These are phyloP conservation scores for Limonium bicolor DNA, from an alignment of 148 eudicot genomes.

Conservation along the genomic window DNA sequence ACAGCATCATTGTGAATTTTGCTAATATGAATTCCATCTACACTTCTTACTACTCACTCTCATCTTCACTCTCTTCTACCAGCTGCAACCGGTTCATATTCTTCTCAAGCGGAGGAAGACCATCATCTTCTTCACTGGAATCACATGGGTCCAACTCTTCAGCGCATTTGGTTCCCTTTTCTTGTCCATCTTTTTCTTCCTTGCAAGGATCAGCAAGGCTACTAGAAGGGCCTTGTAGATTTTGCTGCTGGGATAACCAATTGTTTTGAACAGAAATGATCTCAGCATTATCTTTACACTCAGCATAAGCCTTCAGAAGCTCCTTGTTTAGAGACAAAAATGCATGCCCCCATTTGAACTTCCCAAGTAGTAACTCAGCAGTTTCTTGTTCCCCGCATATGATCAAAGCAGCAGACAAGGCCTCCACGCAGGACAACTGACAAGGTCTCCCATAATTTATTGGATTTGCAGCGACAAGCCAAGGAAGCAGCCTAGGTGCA, in stretches of 20 bases:
- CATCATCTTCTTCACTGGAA: constrained; percentile 87
- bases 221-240: no score
- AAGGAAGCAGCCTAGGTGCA: constrained; percentile 84
- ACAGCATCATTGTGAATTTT: no score
- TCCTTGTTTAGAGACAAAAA: constrained; percentile 93
- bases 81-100: constrained; percentile 63
- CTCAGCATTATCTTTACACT: constrained; percentile 67
- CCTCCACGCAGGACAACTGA: constrained; percentile 93
- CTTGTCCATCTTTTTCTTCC: constrained; percentile 17
- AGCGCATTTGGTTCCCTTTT: constrained; percentile 21
- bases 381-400: constrained; percentile 95
- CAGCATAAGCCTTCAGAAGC: constrained; percentile 64
- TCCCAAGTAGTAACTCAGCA: constrained; percentile 55
- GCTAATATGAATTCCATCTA: no score
- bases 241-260: constrained; percentile 62
- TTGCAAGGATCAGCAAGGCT: constrained; percentile 12
- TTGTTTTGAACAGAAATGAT: constrained; percentile 69
- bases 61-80: constrained; percentile 58
- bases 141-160: constrained; percentile 23
- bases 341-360: constrained; percentile 99
- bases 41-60: constrained; percentile 28
- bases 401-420: constrained; percentile 77
- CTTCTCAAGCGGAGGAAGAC: constrained; percentile 82
- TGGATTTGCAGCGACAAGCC: constrained; percentile 96
- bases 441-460: constrained; percentile 95